Percentiles rank a stretch among this genome's conserved stretches.
Conservation (phyloP, 83 land plant genomes). For the Thuja plicata region DNA sequence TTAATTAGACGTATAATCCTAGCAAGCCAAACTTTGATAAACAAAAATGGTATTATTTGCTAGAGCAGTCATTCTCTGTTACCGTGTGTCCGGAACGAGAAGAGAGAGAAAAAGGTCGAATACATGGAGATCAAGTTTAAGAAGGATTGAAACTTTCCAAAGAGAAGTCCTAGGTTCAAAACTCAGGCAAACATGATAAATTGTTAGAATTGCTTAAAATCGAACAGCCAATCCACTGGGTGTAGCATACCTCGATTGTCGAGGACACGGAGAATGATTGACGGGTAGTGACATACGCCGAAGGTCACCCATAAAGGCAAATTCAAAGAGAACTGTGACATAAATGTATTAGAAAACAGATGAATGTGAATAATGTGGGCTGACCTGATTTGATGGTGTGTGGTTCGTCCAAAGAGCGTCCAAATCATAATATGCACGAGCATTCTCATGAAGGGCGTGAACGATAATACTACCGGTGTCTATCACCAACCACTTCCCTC, state of each 20-base stretch:
- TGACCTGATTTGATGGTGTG: slow-evolving; percentile 32
- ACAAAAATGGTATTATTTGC: neutral
- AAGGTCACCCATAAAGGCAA: neutral
- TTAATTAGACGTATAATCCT: no score
- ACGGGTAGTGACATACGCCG: neutral
- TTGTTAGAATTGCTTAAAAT: neutral
- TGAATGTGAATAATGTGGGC: neutral
- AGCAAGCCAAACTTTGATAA: neutral
- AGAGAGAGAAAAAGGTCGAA: neutral
- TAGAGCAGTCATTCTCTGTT: neutral
- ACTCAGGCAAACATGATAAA: no score
- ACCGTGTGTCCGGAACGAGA: neutral
- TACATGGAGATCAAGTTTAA: neutral
- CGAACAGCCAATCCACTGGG: neutral
- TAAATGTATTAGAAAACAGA: neutral
- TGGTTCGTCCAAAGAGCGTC: slow-evolving; percentile 58
- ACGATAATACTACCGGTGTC: slow-evolving; percentile 75
- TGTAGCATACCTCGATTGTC: neutral
- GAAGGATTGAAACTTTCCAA: neutral
- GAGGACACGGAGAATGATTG: neutral
- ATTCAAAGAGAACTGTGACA: neutral
- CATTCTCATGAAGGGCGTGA: slow-evolving; percentile 85
- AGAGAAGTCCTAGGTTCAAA: neutral
- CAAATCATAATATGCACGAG: slow-evolving; percentile 72
- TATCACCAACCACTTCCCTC: slow-evolving; percentile 90